Conservation (phyloP, 2,329 filamentous ascomycete species). For the Nannizzia gypsea region DNA sequence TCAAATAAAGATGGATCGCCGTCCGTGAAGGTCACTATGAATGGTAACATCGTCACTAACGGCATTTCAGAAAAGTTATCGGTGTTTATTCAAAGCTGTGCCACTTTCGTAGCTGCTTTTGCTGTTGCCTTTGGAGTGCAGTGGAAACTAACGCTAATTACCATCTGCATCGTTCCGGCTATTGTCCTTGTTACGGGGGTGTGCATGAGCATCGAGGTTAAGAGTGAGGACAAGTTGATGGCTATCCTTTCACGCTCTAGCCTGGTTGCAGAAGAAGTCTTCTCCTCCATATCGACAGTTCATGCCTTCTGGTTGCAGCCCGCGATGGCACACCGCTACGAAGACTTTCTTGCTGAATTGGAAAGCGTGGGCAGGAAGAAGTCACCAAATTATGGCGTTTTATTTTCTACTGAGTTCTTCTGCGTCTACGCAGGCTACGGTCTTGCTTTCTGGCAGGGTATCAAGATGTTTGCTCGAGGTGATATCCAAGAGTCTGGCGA, state of each 20-base stretch:
- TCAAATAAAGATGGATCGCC: slow-evolving; percentile 74
- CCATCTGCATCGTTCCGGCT: not conserved
- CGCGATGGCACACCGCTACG: not conserved
- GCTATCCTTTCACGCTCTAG: not conserved
- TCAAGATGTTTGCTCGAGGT: slow-evolving; percentile 51
- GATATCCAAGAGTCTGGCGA: slow-evolving; percentile 24
- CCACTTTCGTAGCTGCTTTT: not conserved
- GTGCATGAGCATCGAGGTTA: not conserved
- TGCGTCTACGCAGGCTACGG: not conserved
- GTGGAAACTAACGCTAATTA: not conserved
- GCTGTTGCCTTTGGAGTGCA: not conserved
- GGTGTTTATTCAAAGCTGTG: slow-evolving; percentile 25
- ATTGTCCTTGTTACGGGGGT: not conserved
- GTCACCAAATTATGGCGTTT: not conserved
- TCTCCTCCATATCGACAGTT: not conserved
- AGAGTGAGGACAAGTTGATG: not conserved
- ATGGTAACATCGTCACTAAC: slow-evolving; percentile 74
- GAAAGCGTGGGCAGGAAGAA: not conserved
- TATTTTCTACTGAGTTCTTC: not conserved
- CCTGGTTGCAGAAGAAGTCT: not conserved
- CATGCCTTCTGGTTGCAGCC: not conserved
- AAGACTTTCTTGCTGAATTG: not conserved
- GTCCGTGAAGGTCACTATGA: slow-evolving; percentile 71
- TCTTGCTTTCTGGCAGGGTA: slow-evolving; percentile 57
- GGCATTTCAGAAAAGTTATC: slow-evolving; percentile 73